phyloP scores from a whole-genome alignment of 2,329 filamentous ascomycete species.

The Meredithiella fracta region DNA sequence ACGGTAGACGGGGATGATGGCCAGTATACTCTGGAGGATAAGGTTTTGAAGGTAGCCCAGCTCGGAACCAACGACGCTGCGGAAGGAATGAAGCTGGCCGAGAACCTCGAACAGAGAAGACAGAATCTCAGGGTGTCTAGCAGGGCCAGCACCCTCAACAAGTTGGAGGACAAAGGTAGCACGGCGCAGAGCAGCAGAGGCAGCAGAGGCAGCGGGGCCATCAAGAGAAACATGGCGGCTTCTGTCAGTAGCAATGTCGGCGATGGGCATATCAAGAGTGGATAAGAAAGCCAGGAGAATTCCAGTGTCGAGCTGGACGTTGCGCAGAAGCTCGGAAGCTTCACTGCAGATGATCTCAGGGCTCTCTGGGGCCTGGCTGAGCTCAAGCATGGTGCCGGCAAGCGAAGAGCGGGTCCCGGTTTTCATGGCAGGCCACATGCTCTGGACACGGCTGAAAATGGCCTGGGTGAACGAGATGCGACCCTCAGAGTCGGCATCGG shows the following conservation, averaged over 20 bases:
- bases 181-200: constrained; percentile 45
- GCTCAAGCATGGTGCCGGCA: constrained; percentile 45
- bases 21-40: constrained; percentile 62
- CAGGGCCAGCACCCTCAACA: constrained; percentile 63
- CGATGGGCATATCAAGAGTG: constrained; percentile 54
- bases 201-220: constrained; percentile 6
- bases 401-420: constrained; percentile 41
- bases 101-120: constrained; percentile 68
- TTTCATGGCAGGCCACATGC: constrained; percentile 60
- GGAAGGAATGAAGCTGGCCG: constrained; percentile 74
- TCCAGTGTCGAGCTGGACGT: constrained; percentile 54
- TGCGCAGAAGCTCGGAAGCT: constrained; percentile 56
- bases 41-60: constrained; percentile 81
- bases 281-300: constrained; percentile 58
- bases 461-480: constrained; percentile 42
- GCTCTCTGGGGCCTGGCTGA: constrained; percentile 33
- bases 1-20: constrained; percentile 68
- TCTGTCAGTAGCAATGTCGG: constrained; percentile 50
- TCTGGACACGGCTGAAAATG: constrained; percentile 51
- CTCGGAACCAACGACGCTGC: constrained; percentile 65
- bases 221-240: constrained; percentile 38
- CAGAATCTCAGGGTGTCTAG: constrained; percentile 59
- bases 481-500: constrained; percentile 20
- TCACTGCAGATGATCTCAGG: constrained; percentile 25
- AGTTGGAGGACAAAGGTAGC: constrained; percentile 80